Evolutionary conservation across 2,329 filamentous ascomycete genomes (phyloP).

Genomic region (Alternaria brassicae): DNA sequence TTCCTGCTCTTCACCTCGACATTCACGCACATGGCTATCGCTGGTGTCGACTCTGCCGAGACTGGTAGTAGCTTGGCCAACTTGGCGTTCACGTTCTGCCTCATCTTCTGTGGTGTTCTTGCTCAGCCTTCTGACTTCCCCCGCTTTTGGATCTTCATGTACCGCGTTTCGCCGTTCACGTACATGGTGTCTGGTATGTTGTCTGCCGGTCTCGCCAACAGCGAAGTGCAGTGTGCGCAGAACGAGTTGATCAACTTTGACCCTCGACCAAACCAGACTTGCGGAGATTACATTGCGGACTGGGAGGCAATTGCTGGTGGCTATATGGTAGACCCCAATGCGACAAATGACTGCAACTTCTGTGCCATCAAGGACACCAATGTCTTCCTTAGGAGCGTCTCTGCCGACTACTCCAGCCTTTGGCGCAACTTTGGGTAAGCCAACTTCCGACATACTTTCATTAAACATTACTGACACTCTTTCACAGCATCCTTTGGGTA

Average conservation of each 20-base stretch:
- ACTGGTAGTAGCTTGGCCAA: constrained; percentile 79
- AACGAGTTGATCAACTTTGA: constrained; percentile 75
- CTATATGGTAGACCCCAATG: constrained; percentile 46
- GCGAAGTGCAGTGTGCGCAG: constrained; percentile 67
- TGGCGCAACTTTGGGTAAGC: constrained; percentile 62
- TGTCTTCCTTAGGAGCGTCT: constrained; percentile 52
- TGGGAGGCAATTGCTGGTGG: constrained; percentile 46
- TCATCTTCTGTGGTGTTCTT: constrained; percentile 80
- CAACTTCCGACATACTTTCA: background rate
- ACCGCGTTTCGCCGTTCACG: constrained; percentile 80
- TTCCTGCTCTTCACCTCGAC: constrained; percentile 85
- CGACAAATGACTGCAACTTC: constrained; percentile 51
- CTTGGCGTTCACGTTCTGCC: constrained; percentile 72
- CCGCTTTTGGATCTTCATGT: constrained; percentile 85
- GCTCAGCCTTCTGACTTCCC: constrained; percentile 68
- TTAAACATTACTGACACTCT: background rate
- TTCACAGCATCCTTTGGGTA: constrained; percentile 55
- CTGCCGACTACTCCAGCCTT: constrained; percentile 53
- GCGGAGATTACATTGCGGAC: constrained; percentile 48
- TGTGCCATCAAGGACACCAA: constrained; percentile 54
- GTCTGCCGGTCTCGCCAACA: constrained; percentile 72
- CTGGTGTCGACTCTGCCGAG: constrained; percentile 76
- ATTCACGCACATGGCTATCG: constrained; percentile 80
- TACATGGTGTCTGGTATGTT: constrained; percentile 80
- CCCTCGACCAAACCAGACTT: constrained; percentile 60